Evolutionary conservation across 768 basidiomycete genomes (phyloP), one percentile per base, ranked within the genome.

Genomic region (Lactarius vividus): DNA sequence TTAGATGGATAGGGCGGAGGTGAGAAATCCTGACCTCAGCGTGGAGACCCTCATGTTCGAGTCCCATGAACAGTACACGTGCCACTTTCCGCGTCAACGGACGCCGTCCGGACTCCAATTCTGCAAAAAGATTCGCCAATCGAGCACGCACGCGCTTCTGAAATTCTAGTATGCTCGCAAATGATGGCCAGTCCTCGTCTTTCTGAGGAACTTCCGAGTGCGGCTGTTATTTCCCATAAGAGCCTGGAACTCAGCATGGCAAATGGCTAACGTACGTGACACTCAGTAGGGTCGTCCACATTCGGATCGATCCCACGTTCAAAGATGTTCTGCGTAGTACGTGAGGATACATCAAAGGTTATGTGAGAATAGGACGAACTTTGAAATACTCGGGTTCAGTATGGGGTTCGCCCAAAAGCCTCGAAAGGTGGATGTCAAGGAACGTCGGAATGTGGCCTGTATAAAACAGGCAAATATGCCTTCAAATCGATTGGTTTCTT

Each of bases 381-480:
- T 94, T 94, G 79, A 89, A 96, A 60, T 83, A 78, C 66, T 89
- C 83, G 0, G 97, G 97, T 69, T 94, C 87, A 0, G 94, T 94
- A 71, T 92, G 85, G 1, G 88, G 85, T 71, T 95, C 90, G 46
- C 85, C 73, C 59, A 97, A 75, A 15, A 94, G 76, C 57, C 83
- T 81, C 3, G 92, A 91, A 57, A 96, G 77, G 72, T 96, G 90
- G 28, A 97, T 97, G 72, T 97, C 96, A 68, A 96, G 76, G 79
- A 96, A 97, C 23, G 92, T 83, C 2, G 94, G 94, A 55, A 98
- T 94, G 74, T 98, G 97, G 0, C 96, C 96, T 15, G 93, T 73
- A 76, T 98, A 98, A 78, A 99, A 99, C n/a, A 98, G 82, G 73
- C 94, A 96, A 63, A 96, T 94, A 75, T 98, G 96, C 35, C 97